phyloP scores from a whole-genome alignment of 306 rosid species.

The Bauhinia variegata region DNA sequence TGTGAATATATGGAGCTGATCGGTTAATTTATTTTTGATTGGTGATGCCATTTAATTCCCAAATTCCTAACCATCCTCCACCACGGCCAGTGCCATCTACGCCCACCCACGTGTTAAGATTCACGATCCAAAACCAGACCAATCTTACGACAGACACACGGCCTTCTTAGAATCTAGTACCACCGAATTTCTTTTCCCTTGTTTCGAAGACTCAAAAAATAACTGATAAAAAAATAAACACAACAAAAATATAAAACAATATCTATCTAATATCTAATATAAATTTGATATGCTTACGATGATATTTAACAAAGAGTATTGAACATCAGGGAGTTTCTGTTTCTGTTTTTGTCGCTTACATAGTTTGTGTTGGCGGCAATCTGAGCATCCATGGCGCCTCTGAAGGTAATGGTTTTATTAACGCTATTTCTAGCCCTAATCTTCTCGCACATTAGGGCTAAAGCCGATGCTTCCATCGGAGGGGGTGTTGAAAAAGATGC shows the following conservation, averaged over 20 bases:
- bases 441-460: constrained; percentile 46
- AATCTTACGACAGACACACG: background rate
- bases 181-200: no score
- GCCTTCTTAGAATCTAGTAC: background rate
- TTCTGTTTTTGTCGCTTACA: background rate
- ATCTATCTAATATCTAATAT: no score
- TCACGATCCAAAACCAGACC: no score
- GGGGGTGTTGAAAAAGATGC: constrained; percentile 33
- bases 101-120: no score
- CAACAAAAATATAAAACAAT: no score
- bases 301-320: background rate
- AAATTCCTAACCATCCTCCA: no score
- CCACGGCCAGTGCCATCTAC: no score
- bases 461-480: constrained; percentile 57
- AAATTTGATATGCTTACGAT: background rate
- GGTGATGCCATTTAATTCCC: no score
- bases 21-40: no score
- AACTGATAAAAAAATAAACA: no score
- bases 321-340: background rate
- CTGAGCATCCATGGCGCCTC: constrained; percentile 68
- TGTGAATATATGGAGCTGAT: no score
- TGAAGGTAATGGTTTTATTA: constrained; percentile 58
- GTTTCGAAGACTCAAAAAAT: no score
- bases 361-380: constrained; percentile 59
- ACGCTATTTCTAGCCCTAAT: constrained; percentile 60